Evolutionary conservation across 1,139 yeast species (phyloP), one percentile per base, ranked within the genome.

Genomic region (Yamadazyma jaroonii): DNA sequence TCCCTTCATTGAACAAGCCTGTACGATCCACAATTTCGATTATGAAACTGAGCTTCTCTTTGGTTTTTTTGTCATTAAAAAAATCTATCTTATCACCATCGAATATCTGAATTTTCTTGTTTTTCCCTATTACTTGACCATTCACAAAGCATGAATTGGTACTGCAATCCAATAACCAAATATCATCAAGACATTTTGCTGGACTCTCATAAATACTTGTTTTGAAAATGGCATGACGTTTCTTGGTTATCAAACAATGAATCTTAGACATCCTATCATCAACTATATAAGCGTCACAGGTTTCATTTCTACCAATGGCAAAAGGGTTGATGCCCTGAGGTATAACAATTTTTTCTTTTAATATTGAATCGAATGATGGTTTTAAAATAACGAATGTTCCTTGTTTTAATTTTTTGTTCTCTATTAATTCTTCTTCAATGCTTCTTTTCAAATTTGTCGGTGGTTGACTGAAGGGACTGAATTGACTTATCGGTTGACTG

Each of bases 151-250:
- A 86, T 1, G 86, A 83, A 56, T 89, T 89, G 1, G 95, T 79
- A 37, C 95, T 84, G 43, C 72, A 76, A 52, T 87, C 96, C 30
- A 85, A 61, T 13, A 89, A 62, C 95, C 96, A 88, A n/a, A 86
- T 66, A 52, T 81, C 89, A 41, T 81, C 87, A 3, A 77, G 61
- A 41, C 82, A 79, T 42, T 77, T 74, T 0, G 86, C 87, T 0
- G 87, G 86, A 11, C 84, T 77, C 49, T 80, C 85, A 49, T 65
- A 76, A 8, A 79, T 71, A 29, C 82, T 74, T 7, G 60, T 50
- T 29, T 64, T 64, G 3, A 70, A 67, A 8, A 74, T 72, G 0
- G 82, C 80, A 50, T 81, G 86, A 38, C 84, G 64, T 43, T 75
- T 72, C 49, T 81, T 77, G 38, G 71, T 55, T 11, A 92, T 64